These are phyloP conservation scores for Trichosporon sp. DNA, from an alignment of 1,284 basidiomycete species.

Conservation along the genomic window DNA sequence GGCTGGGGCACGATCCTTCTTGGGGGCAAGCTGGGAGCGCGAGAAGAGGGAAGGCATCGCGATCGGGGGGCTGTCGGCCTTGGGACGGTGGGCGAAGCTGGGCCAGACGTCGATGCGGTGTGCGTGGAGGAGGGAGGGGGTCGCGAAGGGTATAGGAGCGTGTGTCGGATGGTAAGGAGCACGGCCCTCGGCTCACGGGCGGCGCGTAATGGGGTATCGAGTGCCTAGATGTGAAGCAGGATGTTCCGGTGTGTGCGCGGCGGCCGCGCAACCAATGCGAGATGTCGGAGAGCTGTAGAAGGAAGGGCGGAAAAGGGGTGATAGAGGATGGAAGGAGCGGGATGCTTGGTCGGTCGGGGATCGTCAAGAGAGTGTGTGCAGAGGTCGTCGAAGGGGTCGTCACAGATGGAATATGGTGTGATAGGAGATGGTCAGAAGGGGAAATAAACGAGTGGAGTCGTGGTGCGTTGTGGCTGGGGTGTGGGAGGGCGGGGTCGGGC, in stretches of 20 bases:
- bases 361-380: not conserved
- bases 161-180: not conserved
- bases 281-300: not conserved
- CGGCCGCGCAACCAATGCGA: not conserved
- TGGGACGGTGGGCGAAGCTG: not conserved
- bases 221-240: not conserved
- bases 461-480: not conserved
- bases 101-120: not conserved
- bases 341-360: not conserved
- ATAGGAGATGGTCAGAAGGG: not conserved
- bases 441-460: not conserved
- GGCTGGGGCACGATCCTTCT: conserved; percentile 21
- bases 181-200: conserved; percentile 1
- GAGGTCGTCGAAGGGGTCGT: not conserved
- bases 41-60: conserved; percentile 26
- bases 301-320: not conserved
- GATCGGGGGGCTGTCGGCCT: not conserved
- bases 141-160: not conserved
- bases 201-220: not conserved
- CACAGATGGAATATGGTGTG: not conserved
- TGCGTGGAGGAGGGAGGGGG: not conserved
- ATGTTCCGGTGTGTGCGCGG: not conserved
- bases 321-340: not conserved
- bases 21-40: conserved; percentile 20
- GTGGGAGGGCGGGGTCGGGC: not conserved